These are phyloP conservation scores for Coniochaeta sp. DNA, from an alignment of 2,329 filamentous ascomycete species.

Conservation along the genomic window DNA sequence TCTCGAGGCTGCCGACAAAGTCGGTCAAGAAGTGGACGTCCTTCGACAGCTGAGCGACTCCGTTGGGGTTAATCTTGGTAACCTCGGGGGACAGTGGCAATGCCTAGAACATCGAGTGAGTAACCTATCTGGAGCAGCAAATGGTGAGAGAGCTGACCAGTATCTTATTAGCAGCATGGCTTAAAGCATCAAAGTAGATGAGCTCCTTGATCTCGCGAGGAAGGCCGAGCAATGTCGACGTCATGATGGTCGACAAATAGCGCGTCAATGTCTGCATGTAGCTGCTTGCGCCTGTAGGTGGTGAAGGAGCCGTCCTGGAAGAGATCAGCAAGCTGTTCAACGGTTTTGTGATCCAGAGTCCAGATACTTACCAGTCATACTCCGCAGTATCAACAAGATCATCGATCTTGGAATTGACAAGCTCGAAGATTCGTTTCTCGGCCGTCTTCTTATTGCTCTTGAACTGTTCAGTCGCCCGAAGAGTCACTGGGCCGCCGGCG, in stretches of 20 bases:
- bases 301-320: conserved; percentile 41
- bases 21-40: conserved; percentile 78
- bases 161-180: conserved; percentile 81
- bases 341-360: neutral
- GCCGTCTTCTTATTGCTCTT: conserved; percentile 87
- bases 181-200: conserved; percentile 94
- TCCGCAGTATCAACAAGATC: conserved; percentile 95
- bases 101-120: conserved; percentile 35
- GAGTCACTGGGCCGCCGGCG: conserved; percentile 68
- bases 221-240: conserved; percentile 83
- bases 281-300: conserved; percentile 68
- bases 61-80: conserved; percentile 79
- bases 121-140: neutral
- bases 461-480: conserved; percentile 82
- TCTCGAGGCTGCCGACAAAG: conserved; percentile 82
- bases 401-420: conserved; percentile 98
- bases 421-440: conserved; percentile 94
- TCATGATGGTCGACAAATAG: conserved; percentile 95
- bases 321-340: neutral
- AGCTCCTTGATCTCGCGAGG: conserved; percentile 94
- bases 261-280: conserved; percentile 94
- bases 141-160: conserved; percentile 42
- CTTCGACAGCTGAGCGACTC: conserved; percentile 69
- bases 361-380: conserved; percentile 69
- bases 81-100: conserved; percentile 74